A percentile compares a stretch with the other conserved stretches of the same genome.
Conservation (phyloP, 495 filamentous ascomycete genomes). For the Lasiosphaeria hispida region DNA sequence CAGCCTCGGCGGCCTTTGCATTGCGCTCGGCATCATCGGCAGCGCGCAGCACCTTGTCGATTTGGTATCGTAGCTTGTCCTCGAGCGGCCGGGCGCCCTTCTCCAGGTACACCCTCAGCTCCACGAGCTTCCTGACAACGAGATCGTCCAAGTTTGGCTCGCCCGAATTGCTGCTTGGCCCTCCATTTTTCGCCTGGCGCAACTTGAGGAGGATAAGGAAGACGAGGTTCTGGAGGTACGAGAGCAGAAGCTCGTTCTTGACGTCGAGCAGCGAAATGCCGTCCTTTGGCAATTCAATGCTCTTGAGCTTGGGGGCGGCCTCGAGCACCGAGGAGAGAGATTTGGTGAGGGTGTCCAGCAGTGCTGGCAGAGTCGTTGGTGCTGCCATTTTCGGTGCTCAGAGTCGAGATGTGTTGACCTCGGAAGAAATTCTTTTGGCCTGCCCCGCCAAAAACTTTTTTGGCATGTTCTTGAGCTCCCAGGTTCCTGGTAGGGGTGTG, state of each 20-base stretch:
- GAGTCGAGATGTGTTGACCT: background rate
- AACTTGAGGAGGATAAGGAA: conserved; percentile 85
- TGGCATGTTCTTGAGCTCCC: background rate
- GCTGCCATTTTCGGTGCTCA: conserved; percentile 43
- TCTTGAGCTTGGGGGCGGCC: conserved; percentile 56
- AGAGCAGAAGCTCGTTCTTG: conserved; percentile 92
- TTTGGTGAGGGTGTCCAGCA: conserved; percentile 61
- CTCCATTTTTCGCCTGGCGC: conserved; percentile 50
- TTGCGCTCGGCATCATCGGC: conserved; percentile 68
- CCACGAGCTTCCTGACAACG: conserved; percentile 76
- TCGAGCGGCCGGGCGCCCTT: conserved; percentile 90
- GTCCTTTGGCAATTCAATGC: conserved; percentile 64
- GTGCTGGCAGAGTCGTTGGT: conserved; percentile 48
- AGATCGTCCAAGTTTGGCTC: conserved; percentile 43
- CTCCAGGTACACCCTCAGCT: conserved; percentile 83
- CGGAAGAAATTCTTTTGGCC: conserved; percentile 9
- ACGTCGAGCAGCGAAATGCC: conserved; percentile 92
- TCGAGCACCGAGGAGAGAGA: conserved; percentile 61
- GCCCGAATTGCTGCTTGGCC: conserved; percentile 29
- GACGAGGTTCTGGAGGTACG: conserved; percentile 91
- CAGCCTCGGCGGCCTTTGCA: conserved; percentile 24
- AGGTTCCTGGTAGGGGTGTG: background rate
- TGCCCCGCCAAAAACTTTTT: conserved; percentile 18
- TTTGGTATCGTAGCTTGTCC: conserved; percentile 77
- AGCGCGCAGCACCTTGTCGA: conserved; percentile 84